phyloP scores from a whole-genome alignment of 2,329 filamentous ascomycete genomes.

The Colletotrichum coccodes region DNA sequence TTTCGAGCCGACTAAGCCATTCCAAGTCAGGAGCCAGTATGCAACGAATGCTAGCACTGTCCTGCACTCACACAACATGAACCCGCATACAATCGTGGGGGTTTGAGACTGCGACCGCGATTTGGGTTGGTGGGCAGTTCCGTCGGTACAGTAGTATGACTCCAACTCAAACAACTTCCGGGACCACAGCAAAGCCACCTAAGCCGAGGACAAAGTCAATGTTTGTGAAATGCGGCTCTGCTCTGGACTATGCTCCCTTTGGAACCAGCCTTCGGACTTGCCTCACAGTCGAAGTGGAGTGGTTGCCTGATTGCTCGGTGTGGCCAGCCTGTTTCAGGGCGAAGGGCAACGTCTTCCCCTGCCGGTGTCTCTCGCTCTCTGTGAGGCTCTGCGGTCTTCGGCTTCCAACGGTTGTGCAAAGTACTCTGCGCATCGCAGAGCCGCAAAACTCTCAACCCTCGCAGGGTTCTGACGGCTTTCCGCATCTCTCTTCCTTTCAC shows the following conservation, averaged over 20 bases:
- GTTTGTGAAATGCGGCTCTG: not conserved
- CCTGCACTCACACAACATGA: not conserved
- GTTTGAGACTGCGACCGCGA: not conserved
- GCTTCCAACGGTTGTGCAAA: too few species aligned
- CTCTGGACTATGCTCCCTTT: not conserved
- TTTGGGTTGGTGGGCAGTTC: not conserved
- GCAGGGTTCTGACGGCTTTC: not conserved
- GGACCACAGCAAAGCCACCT: not conserved
- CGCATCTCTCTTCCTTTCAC: not conserved
- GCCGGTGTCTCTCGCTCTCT: not conserved
- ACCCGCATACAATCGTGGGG: not conserved
- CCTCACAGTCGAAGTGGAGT: not conserved
- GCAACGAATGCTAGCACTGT: too few species aligned
- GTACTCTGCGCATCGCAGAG: not conserved
- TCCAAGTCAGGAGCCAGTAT: not conserved
- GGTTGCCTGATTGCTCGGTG: not conserved
- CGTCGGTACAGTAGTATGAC: not conserved
- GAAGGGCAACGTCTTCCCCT: not conserved
- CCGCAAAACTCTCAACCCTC: not conserved
- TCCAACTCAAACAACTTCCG: not conserved
- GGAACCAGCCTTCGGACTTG: not conserved
- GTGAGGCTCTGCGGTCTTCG: too few species aligned
- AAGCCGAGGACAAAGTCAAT: not conserved
- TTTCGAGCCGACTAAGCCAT: not conserved
- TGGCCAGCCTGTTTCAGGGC: not conserved